Conservation (phyloP, 2,329 filamentous ascomycete genomes). For the Pseudodiploospora longispora region DNA sequence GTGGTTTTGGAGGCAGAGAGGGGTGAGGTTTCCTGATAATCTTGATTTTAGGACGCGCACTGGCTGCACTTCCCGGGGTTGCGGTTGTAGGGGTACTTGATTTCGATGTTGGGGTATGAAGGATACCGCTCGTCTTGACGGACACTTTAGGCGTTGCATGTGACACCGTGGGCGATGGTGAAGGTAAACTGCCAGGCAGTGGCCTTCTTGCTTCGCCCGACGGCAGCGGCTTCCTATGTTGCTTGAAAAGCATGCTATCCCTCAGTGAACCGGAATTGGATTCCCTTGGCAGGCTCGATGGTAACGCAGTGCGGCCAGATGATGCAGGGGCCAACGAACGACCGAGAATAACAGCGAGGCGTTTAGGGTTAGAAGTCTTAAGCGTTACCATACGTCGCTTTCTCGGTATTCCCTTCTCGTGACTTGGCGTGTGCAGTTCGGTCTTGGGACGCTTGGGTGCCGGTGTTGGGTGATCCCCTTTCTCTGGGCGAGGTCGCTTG, state of each 20-base stretch:
- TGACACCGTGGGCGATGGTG: constrained; percentile 13
- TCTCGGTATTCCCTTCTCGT: constrained; percentile 14
- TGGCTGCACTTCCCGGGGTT: constrained; percentile 15
- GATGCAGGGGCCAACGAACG: constrained; percentile 14
- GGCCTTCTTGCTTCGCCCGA: constrained; percentile 21
- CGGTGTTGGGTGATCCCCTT: constrained; percentile 25
- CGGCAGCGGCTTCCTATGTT: constrained; percentile 24
- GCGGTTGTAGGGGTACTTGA: constrained; percentile 15
- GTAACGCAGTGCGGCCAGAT: constrained; percentile 24
- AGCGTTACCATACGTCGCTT: constrained; percentile 30
- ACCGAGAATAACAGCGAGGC: constrained; percentile 27
- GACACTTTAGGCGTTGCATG: constrained; percentile 20
- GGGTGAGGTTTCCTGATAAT: constrained; percentile 27
- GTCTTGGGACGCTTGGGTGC: constrained; percentile 32
- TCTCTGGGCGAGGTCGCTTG: constrained; percentile 31
- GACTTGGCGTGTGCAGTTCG: constrained; percentile 16
- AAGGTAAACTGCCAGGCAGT: constrained; percentile 21
- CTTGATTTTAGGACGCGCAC: constrained; percentile 27
- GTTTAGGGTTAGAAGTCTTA: constrained; percentile 25
- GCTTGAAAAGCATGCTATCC: constrained; percentile 25
- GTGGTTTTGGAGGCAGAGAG: constrained; percentile 11
- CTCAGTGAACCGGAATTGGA: constrained; percentile 14
- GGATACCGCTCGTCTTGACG: constrained; percentile 13
- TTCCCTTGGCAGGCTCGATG: constrained; percentile 21
- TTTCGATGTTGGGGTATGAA: constrained; percentile 15